phyloP scores from a whole-genome alignment of 805 yeast species.

The Yamadazyma sp. region DNA sequence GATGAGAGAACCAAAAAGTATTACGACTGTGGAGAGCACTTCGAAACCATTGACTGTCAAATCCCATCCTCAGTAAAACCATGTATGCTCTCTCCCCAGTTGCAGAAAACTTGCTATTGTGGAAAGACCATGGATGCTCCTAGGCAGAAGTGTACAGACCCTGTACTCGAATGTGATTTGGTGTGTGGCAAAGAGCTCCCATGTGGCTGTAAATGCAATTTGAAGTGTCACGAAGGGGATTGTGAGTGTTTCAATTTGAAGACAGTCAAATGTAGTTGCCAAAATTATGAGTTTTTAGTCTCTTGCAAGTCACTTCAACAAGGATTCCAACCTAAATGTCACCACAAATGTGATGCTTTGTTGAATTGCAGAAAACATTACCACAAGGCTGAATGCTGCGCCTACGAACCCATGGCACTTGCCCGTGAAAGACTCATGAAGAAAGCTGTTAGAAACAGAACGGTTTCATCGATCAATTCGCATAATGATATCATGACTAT shows the following conservation, averaged over 20 bases:
- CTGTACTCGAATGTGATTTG: conserved; percentile 71
- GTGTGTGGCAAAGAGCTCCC: conserved; percentile 60
- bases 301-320: conserved; percentile 60
- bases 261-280: conserved; percentile 62
- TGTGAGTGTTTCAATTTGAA: conserved; percentile 64
- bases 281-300: conserved; percentile 51
- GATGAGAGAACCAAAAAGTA: conserved; percentile 42
- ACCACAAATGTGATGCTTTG: conserved; percentile 68
- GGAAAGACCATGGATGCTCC: conserved; percentile 56
- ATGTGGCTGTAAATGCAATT: conserved; percentile 74
- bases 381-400: conserved; percentile 70
- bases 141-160: conserved; percentile 68
- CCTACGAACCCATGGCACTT: conserved; percentile 60
- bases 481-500: conserved; percentile 51
- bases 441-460: conserved; percentile 49
- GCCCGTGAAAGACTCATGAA: conserved; percentile 53
- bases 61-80: conserved; percentile 32
- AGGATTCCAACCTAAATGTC: conserved; percentile 60
- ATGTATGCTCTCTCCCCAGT: conserved; percentile 66
- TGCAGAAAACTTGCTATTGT: conserved; percentile 72
- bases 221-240: conserved; percentile 73
- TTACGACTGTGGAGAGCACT: conserved; percentile 66
- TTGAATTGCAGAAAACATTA: conserved; percentile 81
- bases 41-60: conserved; percentile 53
- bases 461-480: conserved; percentile 28